phyloP scores from a whole-genome alignment of 169 alveolate species.

The Cryptosporidium andersoni region DNA sequence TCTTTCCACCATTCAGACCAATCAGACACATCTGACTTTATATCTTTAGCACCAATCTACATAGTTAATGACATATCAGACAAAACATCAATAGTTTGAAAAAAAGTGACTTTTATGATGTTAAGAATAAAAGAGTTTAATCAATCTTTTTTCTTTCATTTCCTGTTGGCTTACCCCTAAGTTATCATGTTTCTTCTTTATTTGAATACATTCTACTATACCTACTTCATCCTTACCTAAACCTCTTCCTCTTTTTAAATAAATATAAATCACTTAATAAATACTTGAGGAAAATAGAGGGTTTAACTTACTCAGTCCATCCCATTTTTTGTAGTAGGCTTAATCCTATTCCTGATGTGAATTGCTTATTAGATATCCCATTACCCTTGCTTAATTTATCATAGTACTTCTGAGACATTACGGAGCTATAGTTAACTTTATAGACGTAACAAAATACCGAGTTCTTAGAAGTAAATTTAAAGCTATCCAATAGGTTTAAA shows the following conservation, averaged over 20 bases:
- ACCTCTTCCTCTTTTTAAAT: conserved; percentile 45
- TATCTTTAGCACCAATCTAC: conserved; percentile 14
- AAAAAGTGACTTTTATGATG: too few species aligned
- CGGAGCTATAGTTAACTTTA: too few species aligned
- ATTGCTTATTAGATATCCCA: conserved; percentile 6
- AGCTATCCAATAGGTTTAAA: too few species aligned
- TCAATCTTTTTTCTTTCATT: too few species aligned
- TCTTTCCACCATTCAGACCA: conserved; percentile 71
- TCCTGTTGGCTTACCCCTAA: conserved; percentile 1
- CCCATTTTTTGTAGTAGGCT: conserved; percentile 33
- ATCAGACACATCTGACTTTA: neutral
- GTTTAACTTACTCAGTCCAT: conserved; percentile 7
- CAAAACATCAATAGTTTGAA: too few species aligned
- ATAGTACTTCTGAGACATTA: conserved; percentile 38
- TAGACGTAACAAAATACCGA: too few species aligned
- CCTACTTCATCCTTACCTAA: conserved; percentile 60
- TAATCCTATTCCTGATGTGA: conserved; percentile 9
- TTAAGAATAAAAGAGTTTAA: too few species aligned
- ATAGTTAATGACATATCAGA: too few species aligned
- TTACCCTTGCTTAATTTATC: conserved; percentile 26
- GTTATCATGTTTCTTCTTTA: conserved; percentile 24
- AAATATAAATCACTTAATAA: conserved; percentile 4
- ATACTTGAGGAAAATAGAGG: too few species aligned
- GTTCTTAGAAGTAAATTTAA: too few species aligned
- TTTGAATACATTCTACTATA: conserved; percentile 51